These are phyloP conservation scores for Hanseniaspora taiwanica DNA, from an alignment of 805 yeast species.

Conservation along the genomic window DNA sequence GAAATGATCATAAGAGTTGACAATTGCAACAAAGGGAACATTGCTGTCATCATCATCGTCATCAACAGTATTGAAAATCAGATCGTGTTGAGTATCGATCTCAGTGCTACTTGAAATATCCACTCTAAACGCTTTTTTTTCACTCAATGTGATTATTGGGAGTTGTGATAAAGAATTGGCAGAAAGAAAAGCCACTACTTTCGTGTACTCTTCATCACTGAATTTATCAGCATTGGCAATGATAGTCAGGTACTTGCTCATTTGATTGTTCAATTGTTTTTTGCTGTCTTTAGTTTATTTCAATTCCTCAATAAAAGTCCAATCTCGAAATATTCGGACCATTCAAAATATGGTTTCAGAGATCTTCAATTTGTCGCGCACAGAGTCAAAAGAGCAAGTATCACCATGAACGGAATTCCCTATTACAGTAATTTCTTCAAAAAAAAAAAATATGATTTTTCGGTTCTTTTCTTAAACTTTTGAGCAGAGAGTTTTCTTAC, in stretches of 20 bases:
- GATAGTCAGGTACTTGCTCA: slow-evolving; percentile 1
- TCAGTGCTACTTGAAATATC: slow-evolving; percentile 1
- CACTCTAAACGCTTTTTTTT: slow-evolving; percentile 4
- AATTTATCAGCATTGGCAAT: slow-evolving; percentile 2
- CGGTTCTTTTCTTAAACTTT: too few relatives aligned
- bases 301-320: background rate
- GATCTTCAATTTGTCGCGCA: too few relatives aligned
- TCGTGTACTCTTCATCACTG: background rate
- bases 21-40: slow-evolving; percentile 6
- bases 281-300: background rate
- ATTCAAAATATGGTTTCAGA: too few relatives aligned
- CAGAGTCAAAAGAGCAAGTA: too few relatives aligned
- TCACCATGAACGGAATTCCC: too few relatives aligned
- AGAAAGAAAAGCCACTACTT: background rate
- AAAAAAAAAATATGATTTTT: background rate
- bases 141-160: slow-evolving; percentile 1
- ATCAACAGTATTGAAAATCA: slow-evolving; percentile 16
- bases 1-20: slow-evolving; percentile 15
- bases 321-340: too few relatives aligned
- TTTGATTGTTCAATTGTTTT: too few relatives aligned
- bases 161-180: background rate
- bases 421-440: background rate
- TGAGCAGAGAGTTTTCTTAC: too few relatives aligned
- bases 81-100: slow-evolving; percentile 5
- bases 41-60: too few relatives aligned